phyloP scores from a whole-genome alignment of 768 basidiomycete species.

The Boletus coccyginus region DNA sequence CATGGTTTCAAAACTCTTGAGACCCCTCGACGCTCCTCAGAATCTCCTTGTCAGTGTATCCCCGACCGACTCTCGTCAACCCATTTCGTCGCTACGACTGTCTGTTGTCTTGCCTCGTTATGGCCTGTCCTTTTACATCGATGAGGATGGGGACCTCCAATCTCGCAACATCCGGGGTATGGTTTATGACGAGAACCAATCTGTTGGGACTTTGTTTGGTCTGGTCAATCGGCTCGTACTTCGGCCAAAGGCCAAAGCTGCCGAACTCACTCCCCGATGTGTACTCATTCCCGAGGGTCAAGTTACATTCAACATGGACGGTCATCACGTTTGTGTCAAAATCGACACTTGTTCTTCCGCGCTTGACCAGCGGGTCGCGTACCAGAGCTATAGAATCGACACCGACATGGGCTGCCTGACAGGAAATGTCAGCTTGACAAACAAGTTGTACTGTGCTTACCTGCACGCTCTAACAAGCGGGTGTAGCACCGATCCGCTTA shows the following conservation, averaged over 20 bases:
- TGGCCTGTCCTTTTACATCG: constrained; percentile 39
- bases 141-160: constrained; percentile 32
- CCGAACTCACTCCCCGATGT: constrained; percentile 11
- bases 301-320: constrained; percentile 9
- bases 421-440: constrained; percentile 25
- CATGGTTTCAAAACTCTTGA: constrained; percentile 26
- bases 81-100: constrained; percentile 10
- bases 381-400: constrained; percentile 32
- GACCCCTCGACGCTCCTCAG: constrained; percentile 20
- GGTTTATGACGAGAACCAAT: constrained; percentile 42
- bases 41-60: constrained; percentile 22
- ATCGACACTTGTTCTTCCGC: neutral
- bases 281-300: constrained; percentile 42
- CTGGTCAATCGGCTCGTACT: constrained; percentile 41
- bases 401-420: constrained; percentile 28
- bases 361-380: constrained; percentile 11
- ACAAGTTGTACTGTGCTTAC: constrained; percentile 37
- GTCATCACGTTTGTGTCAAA: constrained; percentile 18
- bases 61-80: neutral
- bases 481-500: constrained; percentile 43
- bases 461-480: constrained; percentile 47
- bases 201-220: constrained; percentile 44
- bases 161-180: constrained; percentile 41
- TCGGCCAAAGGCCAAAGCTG: constrained; percentile 20
- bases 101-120: constrained; percentile 39